Base-by-base conservation (phyloP, 306 rosid species). In the Trifolium fragiferum region DNA sequence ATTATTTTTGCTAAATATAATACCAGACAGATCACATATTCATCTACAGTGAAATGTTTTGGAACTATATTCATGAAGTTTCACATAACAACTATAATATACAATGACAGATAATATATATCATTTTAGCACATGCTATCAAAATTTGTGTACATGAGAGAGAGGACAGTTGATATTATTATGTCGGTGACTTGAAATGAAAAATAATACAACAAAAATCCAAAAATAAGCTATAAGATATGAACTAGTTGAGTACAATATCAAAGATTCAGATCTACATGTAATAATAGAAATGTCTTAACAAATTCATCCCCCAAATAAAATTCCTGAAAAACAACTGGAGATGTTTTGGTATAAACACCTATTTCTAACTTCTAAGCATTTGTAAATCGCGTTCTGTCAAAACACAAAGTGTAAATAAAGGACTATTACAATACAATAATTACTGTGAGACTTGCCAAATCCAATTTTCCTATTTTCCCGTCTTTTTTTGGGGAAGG, bases 291-390 rank as follows among this genome's bases (percentile, higher is more conserved):
- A 25, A 25, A 25, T 4, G 37, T 33, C 40, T 37, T 37, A 37
- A 7, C 40, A 37, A 8, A 7, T 0, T 2, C 40, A 35, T 35
- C 40, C 10, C 10, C 40, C 40, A 35, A 35, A 65, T n/a, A 63
- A 18, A 63, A 63, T 4, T 19, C 35, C 32, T 38, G 16, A 65
- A 44, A 73, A 60, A 10, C 15, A 16, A 38, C 30, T 19, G 62
- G 10, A 32, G 16, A 32, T 41, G 27, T 38, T 11, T 41, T 57
- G 7, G n/a, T 46, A 10, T 37, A 38, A 77, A 70, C 46, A n/a
- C 16, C 13, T 50, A 61, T 38, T 76, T 69, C 20, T 20, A 69
- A 60, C 25, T 76, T 69, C 20, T 20, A 70, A 60, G 62, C 0
- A 61, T 46, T 18, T 60, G 21, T 30, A 60, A 30, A 32, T 60